Conservation (phyloP, 2,329 filamentous ascomycete species). For the Tolypocladium ovalisporum region DNA sequence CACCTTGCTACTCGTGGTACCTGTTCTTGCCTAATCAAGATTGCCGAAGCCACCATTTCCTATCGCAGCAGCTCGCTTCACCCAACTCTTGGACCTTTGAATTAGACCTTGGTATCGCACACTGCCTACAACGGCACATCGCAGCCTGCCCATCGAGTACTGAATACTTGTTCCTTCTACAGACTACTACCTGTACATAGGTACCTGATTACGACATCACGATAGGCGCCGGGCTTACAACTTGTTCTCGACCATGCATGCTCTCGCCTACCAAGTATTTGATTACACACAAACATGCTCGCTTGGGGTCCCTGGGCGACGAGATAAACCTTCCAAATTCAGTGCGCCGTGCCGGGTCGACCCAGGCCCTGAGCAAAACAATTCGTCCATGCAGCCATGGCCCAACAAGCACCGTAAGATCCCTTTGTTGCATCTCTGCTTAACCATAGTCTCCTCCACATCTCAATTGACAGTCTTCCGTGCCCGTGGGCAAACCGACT, state of each 20-base stretch:
- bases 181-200: too few relatives aligned
- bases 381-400: neutral
- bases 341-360: neutral
- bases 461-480: neutral
- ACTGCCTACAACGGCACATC: neutral
- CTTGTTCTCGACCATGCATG: neutral
- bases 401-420: neutral
- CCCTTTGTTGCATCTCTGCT: neutral
- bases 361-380: neutral
- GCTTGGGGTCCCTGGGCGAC: neutral
- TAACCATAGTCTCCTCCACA: neutral
- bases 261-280: neutral
- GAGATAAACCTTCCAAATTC: neutral
- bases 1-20: too few relatives aligned
- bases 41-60: too few relatives aligned
- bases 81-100: neutral
- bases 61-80: too few relatives aligned
- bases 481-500: neutral
- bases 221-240: neutral
- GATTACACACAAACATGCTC: neutral
- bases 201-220: neutral
- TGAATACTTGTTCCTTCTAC: neutral
- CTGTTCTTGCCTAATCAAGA: too few relatives aligned
- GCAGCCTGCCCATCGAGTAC: neutral
- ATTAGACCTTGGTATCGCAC: too few relatives aligned